Base-by-base conservation (phyloP, 2,329 filamentous ascomycete species). In the Penicillium sp. region DNA sequence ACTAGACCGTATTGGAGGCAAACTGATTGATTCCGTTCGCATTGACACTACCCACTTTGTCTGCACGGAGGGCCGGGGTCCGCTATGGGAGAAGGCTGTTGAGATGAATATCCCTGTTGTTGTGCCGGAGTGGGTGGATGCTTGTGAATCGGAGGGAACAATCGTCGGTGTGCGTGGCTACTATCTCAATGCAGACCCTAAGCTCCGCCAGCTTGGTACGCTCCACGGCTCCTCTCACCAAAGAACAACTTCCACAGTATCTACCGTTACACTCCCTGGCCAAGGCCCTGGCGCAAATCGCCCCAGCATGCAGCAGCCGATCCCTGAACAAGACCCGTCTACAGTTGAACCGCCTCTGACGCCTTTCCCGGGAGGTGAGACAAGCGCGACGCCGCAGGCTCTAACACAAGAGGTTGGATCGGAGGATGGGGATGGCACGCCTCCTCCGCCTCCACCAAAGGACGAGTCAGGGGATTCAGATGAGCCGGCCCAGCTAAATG, bases 41-140 rank as follows among this genome's bases (percentile, higher is more conserved):
- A 97, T 99, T 68, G 94, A 99, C 71, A 99, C 94, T 1, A 99
- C 94, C 13, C 94, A 99, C 75, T 99, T 99, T 70, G 91, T 99
- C 53, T 97, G 93, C 58, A 96, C 91, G 8, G 94, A 99, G 71
- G 92, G 92, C 24, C 81, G 92, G 49, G 94, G 94, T 26, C 82
- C 89, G 44, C 83, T 88, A 10, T 99, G 94, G 94, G 94, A 99
- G 76, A 95, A 94, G 78, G 94, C 94, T 1, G 87, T 93, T 24
- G 93, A 97, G 78, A 95, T 92, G 84, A 99, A 97, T 72, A 96
- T 99, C 48, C 94, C 94, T 7, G 91, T 99, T 9, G 94, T 99
- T 18, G 84, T 94, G 32, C 94, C 94, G 17, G 94, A 99, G 72
- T 99, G 94, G 94, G 84, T 99, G 24, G 89, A 96, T 63, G 93